Percentiles rank a stretch among this genome's conserved stretches.
These are phyloP conservation scores for Ogataea salicorniae DNA, from an alignment of 805 yeast species.

Conservation along the genomic window DNA sequence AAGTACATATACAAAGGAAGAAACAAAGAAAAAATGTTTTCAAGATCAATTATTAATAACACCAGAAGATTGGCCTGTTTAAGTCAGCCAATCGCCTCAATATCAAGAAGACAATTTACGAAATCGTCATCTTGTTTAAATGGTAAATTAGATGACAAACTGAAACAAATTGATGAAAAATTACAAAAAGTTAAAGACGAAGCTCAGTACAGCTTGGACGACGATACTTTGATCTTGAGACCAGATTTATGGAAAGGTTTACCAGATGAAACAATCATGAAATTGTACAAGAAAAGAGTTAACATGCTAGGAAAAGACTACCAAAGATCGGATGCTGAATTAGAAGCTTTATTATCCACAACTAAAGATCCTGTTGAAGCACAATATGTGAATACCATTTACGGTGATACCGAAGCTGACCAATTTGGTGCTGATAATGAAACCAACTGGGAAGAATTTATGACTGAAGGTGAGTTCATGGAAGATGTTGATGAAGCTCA, in stretches of 20 bases:
- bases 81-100: neutral
- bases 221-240: slow-evolving; percentile 39
- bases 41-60: neutral
- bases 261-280: slow-evolving; percentile 57
- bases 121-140: neutral
- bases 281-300: slow-evolving; percentile 55
- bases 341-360: slow-evolving; percentile 51
- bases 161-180: slow-evolving; percentile 9
- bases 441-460: slow-evolving; percentile 37
- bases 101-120: neutral
- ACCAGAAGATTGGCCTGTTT: neutral
- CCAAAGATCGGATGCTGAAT: slow-evolving; percentile 45
- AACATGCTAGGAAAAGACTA: slow-evolving; percentile 45
- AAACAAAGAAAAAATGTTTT: neutral
- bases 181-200: slow-evolving; percentile 11
- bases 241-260: slow-evolving; percentile 71
- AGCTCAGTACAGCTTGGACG: slow-evolving; percentile 14
- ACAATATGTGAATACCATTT: slow-evolving; percentile 20
- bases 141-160: neutral
- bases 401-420: slow-evolving; percentile 43
- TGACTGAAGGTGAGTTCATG: slow-evolving; percentile 29
- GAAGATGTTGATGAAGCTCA: slow-evolving; percentile 33
- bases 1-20: no score
- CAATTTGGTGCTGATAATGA: slow-evolving; percentile 35
- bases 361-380: slow-evolving; percentile 25